Base-by-base conservation (phyloP, 306 rosid genomes). In the Acmispon strigosus region DNA sequence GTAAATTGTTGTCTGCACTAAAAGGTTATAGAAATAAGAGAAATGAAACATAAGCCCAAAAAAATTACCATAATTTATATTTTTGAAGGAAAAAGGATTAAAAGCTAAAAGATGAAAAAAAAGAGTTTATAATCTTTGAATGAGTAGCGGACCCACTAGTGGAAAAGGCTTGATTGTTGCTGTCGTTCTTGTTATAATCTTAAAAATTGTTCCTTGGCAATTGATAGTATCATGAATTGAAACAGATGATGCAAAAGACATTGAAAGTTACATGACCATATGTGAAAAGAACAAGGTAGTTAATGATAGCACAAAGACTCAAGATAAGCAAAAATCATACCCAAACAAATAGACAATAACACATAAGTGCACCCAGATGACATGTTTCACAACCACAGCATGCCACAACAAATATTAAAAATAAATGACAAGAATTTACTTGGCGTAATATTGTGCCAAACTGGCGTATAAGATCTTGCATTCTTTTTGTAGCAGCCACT, bases 391-490 rank as follows among this genome's bases (percentile, higher is more conserved):
- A 64, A 70, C 39, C 42, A 55, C 41, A 45, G 16, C 22, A 61
- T 43, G 62, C 60, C 62, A n/a, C 63, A 9, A 24, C 36, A 71
- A 71, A 53, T 20, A 34, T 44, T 9, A 53, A 17, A 14, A 24
- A 29, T 15, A 66, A 63, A 66, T n/a, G 52, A 39, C 32, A 27
- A 56, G 50, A 58, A 49, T 65, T 75, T 76, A 64, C 98, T 95
- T 90, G 98, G 54, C 86, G 89, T 81, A 92, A 80, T 73, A 92
- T 88, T 51, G 96, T 77, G 74, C 98, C 93, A 29, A 86, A 88
- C 15, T 90, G 96, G 64, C 96, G 96, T 78, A 90, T 90, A 22
- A 92, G 92, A 62, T 92, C 98, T 73, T 84, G 96, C 96, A 92
- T 88, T 88, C 98, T 85, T 88, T 92, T 90, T 18, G 85, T 63